A percentile compares a stretch with the other conserved stretches of the same genome.
These are phyloP conservation scores for Tetradesmus lagerheimii DNA, from an alignment of 139 green algal species.

Conservation along the genomic window DNA sequence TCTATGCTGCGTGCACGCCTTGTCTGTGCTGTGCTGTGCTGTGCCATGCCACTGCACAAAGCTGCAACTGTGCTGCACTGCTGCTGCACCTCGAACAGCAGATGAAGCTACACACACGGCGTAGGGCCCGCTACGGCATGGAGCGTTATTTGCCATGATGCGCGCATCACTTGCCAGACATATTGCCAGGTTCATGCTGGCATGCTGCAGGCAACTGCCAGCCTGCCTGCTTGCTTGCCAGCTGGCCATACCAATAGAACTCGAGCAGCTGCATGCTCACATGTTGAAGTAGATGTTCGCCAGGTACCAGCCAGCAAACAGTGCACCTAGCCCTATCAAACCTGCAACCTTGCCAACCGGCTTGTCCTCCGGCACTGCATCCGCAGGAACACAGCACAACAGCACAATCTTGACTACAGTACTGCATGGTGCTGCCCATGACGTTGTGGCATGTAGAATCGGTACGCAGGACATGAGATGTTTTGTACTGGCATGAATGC, in stretches of 20 bases:
- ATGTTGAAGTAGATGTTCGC: slow-evolving; percentile 99
- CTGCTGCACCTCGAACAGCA: too few relatives aligned
- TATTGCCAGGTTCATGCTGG: not conserved
- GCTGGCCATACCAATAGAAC: not conserved
- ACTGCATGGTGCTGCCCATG: not conserved
- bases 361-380: slow-evolving; percentile 7
- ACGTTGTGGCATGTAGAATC: too few relatives aligned
- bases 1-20: too few relatives aligned
- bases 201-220: not conserved
- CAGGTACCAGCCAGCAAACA: slow-evolving; percentile 96
- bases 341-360: not conserved
- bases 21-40: too few relatives aligned
- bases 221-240: not conserved
- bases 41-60: too few relatives aligned
- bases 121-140: too few relatives aligned
- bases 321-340: slow-evolving; percentile 61
- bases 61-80: too few relatives aligned
- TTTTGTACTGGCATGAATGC: not conserved
- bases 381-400: not conserved
- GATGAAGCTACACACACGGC: too few relatives aligned
- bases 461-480: not conserved
- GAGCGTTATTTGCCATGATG: too few relatives aligned
- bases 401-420: not conserved
- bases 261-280: slow-evolving; percentile 76
- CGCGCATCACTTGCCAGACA: not conserved